These are phyloP conservation scores for Hortaea werneckii DNA, from an alignment of 2,329 filamentous ascomycete genomes.

Conservation along the genomic window DNA sequence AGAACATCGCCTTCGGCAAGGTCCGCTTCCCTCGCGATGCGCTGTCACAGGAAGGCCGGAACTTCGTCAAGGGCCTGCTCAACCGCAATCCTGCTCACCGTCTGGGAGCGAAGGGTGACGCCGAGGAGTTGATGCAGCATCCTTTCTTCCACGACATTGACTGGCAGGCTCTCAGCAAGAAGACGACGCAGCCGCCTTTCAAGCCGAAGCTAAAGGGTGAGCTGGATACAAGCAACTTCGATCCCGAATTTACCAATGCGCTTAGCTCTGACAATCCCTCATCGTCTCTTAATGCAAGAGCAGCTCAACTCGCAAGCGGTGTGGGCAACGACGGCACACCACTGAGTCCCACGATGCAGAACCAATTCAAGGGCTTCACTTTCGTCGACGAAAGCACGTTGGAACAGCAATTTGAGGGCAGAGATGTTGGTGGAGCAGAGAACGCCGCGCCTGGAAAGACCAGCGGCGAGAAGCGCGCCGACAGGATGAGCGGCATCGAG, in stretches of 20 bases:
- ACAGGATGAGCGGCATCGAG: conserved; percentile 44
- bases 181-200: conserved; percentile 90
- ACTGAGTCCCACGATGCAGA: conserved; percentile 88
- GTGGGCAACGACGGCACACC: conserved; percentile 79
- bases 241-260: conserved; percentile 95
- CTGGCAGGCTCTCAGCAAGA: conserved; percentile 79
- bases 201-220: conserved; percentile 95
- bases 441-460: conserved; percentile 7
- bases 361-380: conserved; percentile 96
- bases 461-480: conserved; percentile 25
- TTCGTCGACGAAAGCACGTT: conserved; percentile 97
- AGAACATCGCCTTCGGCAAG: conserved; percentile 99
- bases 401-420: conserved; percentile 61
- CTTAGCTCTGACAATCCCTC: conserved; percentile 70
- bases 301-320: conserved; percentile 73
- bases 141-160: conserved; percentile 91
- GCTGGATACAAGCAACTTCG: conserved; percentile 95
- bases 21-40: conserved; percentile 93
- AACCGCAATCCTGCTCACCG: conserved; percentile 96
- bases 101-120: conserved; percentile 81
- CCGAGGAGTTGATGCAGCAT: conserved; percentile 86
- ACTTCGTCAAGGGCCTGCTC: conserved; percentile 94
- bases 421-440: conserved; percentile 30
- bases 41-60: conserved; percentile 84
- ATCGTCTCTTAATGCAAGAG: conserved; percentile 78